Conservation (phyloP, 176 grass and related monocot genomes). For the Eleusine indica region DNA sequence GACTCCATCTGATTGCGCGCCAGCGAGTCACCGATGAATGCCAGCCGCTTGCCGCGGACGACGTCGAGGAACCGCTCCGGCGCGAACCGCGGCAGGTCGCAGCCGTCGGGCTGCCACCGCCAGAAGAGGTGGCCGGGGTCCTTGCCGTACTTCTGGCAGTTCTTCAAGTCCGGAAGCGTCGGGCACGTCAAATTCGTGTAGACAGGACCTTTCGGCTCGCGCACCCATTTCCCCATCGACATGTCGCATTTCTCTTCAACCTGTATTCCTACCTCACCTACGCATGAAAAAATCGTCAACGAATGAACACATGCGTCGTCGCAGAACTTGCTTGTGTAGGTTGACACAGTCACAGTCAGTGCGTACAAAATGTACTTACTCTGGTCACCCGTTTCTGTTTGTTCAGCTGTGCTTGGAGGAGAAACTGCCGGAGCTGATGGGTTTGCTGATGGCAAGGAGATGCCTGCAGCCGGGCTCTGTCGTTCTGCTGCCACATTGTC, state of each 20-base stretch:
- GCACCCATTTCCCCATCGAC: slow-evolving; percentile 66
- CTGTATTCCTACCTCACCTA: neutral
- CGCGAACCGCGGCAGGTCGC: slow-evolving; percentile 54
- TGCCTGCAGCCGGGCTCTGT: neutral
- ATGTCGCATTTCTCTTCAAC: slow-evolving; percentile 50
- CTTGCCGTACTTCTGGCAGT: slow-evolving; percentile 80
- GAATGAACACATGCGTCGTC: neutral
- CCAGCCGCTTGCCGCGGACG: slow-evolving; percentile 58
- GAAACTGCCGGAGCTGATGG: neutral
- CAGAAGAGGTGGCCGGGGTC: slow-evolving; percentile 57
- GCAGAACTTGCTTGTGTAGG: neutral
- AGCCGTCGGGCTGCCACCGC: slow-evolving; percentile 68
- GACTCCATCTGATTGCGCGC: slow-evolving; percentile 75
- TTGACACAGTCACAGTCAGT: neutral
- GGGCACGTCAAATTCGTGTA: slow-evolving; percentile 70
- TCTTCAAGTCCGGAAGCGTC: slow-evolving; percentile 56
- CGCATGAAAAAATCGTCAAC: neutral
- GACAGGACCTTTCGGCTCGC: slow-evolving; percentile 39
- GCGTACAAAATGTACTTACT: neutral
- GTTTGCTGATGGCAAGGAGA: slow-evolving; percentile 34
- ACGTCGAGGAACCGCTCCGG: slow-evolving; percentile 51
- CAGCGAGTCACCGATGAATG: slow-evolving; percentile 80
- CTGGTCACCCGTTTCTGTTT: neutral
- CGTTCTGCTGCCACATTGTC: neutral
- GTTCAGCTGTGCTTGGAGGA: neutral